phyloP scores from a whole-genome alignment of 2,329 filamentous ascomycete species.

The Stagonosporopsis chrysanthemi region DNA sequence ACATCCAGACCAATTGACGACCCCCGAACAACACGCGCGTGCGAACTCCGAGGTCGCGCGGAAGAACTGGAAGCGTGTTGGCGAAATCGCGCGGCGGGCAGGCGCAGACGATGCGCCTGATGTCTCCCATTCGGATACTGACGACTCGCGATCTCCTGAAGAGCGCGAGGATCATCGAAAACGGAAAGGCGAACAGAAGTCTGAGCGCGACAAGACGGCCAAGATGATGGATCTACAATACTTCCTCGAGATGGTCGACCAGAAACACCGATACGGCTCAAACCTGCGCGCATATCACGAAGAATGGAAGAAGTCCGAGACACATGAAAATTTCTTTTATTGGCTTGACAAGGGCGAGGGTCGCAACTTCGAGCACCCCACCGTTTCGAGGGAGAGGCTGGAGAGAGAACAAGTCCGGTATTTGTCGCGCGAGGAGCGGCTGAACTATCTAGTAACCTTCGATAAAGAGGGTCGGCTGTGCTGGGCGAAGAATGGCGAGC shows the following conservation, averaged over 20 bases:
- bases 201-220: conserved; percentile 68
- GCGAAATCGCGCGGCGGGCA: conserved; percentile 73
- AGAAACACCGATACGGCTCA: conserved; percentile 86
- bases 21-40: conserved; percentile 37
- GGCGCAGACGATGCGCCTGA: conserved; percentile 69
- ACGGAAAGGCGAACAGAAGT: conserved; percentile 59
- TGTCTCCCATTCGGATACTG: conserved; percentile 56
- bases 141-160: conserved; percentile 44
- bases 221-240: conserved; percentile 87
- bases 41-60: conserved; percentile 58
- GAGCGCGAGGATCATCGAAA: conserved; percentile 43
- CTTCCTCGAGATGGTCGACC: conserved; percentile 84
- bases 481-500: conserved; percentile 83
- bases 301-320: conserved; percentile 79
- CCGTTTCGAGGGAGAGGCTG: conserved; percentile 75
- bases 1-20: conserved; percentile 22
- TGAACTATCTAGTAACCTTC: conserved; percentile 80
- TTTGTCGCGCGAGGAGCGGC: conserved; percentile 79
- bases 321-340: conserved; percentile 89
- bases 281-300: conserved; percentile 83
- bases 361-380: conserved; percentile 70
- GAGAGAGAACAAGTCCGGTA: conserved; percentile 85
- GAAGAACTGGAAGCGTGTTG: conserved; percentile 77
- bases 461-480: conserved; percentile 77
- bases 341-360: conserved; percentile 89